phyloP scores from a whole-genome alignment of 805 yeast genomes.

The Starmerella etchellsii region DNA sequence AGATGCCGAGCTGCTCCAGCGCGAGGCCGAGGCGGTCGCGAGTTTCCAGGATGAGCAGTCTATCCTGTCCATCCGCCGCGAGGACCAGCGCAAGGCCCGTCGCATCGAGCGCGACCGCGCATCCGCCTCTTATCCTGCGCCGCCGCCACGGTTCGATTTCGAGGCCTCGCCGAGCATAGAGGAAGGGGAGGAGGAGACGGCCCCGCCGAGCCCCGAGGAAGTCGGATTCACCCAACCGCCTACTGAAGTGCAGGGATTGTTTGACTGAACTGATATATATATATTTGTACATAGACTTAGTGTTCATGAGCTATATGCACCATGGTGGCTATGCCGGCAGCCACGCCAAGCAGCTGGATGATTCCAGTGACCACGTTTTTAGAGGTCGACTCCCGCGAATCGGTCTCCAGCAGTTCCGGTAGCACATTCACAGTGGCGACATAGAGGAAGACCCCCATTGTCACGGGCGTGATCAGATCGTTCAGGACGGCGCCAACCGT shows the following conservation, averaged over 20 bases:
- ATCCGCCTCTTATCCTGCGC: not conserved
- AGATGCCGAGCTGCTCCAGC: too few relatives aligned
- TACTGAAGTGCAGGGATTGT: conserved; percentile 9
- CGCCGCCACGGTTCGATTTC: not conserved
- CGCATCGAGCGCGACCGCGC: not conserved
- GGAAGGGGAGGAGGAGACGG: not conserved
- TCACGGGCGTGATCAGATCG: conserved; percentile 52
- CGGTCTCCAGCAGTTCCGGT: conserved; percentile 49
- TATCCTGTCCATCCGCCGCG: not conserved
- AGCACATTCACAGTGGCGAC: conserved; percentile 65
- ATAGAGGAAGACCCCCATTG: conserved; percentile 66
- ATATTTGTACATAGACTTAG: not conserved
- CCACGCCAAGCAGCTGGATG: conserved; percentile 38
- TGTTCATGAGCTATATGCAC: conserved; percentile 20
- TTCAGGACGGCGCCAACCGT: conserved; percentile 25
- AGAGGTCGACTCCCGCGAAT: conserved; percentile 22
- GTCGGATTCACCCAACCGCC: conserved; percentile 13
- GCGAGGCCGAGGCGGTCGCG: not conserved
- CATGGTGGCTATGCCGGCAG: conserved; percentile 48
- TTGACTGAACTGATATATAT: conserved; percentile 6
- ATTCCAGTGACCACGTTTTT: conserved; percentile 29
- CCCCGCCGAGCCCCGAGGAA: conserved; percentile 2
- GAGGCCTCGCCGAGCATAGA: too few relatives aligned
- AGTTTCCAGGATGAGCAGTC: not conserved
- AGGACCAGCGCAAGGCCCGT: not conserved